Evolutionary conservation across 2,329 filamentous ascomycete species (phyloP).

Genomic region (Lasiodiplodia gonubiensis): DNA sequence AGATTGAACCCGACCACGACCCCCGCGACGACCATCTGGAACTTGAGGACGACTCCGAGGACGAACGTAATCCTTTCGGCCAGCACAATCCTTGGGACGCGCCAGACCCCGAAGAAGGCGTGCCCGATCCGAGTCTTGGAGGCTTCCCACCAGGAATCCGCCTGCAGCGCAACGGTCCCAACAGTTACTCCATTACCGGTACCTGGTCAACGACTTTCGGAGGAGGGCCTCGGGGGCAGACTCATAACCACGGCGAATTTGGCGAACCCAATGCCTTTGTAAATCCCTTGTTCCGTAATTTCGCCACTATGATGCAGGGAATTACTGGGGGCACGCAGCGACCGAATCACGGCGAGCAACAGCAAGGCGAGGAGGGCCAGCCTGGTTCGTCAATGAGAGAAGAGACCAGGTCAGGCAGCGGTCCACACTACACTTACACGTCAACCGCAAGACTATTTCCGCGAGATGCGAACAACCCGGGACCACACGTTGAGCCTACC

Average conservation of each 20-base stretch:
- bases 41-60: slow-evolving; percentile 38
- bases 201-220: slow-evolving; percentile 34
- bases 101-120: slow-evolving; percentile 57
- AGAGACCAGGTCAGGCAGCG: slow-evolving; percentile 30
- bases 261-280: slow-evolving; percentile 32
- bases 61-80: slow-evolving; percentile 41
- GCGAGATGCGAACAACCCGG: slow-evolving; percentile 58
- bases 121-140: background rate
- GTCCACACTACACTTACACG: slow-evolving; percentile 40
- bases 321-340: slow-evolving; percentile 42
- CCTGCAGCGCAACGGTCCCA: slow-evolving; percentile 45
- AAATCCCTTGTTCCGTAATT: slow-evolving; percentile 46
- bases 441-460: slow-evolving; percentile 51
- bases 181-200: slow-evolving; percentile 43
- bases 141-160: slow-evolving; percentile 44
- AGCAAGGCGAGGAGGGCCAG: slow-evolving; percentile 33
- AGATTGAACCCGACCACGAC: slow-evolving; percentile 61
- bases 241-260: slow-evolving; percentile 27
- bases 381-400: slow-evolving; percentile 11
- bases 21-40: slow-evolving; percentile 57
- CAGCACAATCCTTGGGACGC: slow-evolving; percentile 57
- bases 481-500: slow-evolving; percentile 53
- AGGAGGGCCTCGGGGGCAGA: slow-evolving; percentile 38
- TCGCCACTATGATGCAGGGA: slow-evolving; percentile 54
- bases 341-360: slow-evolving; percentile 25